Percentiles rank a stretch among this genome's conserved stretches.
Conservation (phyloP, 352 stramenopile genomes). For the Nothophytophthora sp. region DNA sequence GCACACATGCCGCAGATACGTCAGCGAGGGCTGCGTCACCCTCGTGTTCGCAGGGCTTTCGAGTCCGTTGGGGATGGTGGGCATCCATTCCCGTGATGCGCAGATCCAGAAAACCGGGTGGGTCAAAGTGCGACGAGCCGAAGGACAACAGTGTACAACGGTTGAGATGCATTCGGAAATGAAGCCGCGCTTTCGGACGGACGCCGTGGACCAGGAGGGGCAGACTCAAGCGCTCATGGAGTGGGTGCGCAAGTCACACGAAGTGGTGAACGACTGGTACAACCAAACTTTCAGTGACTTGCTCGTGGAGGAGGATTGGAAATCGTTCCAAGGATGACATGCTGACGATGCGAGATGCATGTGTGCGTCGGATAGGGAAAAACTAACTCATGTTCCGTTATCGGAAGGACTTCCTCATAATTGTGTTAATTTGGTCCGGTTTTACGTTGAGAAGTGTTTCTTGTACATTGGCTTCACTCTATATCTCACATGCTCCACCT, state of each 20-base stretch:
- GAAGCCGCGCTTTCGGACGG: background rate
- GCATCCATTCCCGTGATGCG: background rate
- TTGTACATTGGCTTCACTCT: too few relatives aligned
- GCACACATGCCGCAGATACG: background rate
- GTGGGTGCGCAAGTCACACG: background rate
- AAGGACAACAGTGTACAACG: background rate
- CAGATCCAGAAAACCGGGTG: background rate
- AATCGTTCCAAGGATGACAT: background rate
- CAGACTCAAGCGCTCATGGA: background rate
- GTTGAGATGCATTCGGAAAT: background rate
- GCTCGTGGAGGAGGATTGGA: slow-evolving; percentile 1
- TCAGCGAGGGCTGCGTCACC: background rate
- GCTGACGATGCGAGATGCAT: too few relatives aligned
- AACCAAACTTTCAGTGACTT: background rate
- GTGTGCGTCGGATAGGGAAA: too few relatives aligned
- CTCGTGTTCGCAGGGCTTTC: background rate
- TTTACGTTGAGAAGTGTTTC: too few relatives aligned
- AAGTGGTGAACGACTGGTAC: background rate
- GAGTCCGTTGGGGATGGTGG: background rate
- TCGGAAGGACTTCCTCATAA: too few relatives aligned
- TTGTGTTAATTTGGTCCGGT: too few relatives aligned
- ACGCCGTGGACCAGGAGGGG: background rate
- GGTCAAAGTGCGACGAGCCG: background rate
- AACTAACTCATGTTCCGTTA: too few relatives aligned
- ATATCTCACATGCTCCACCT: too few relatives aligned